Evolutionary conservation across 2,329 filamentous ascomycete species (phyloP).

Genomic region (Fusarium globosum): DNA sequence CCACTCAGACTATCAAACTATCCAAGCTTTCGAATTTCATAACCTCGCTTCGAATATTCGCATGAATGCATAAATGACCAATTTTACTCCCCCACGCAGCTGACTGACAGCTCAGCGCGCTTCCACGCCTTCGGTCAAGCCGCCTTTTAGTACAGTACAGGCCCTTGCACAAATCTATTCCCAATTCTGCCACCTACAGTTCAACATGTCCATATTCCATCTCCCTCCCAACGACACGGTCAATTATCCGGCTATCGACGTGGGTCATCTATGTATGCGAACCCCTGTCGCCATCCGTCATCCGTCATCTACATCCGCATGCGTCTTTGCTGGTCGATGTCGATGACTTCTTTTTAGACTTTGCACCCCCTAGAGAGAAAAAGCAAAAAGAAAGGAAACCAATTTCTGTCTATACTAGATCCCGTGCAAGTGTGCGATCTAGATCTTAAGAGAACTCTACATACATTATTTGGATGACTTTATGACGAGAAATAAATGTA

Average conservation of each 20-base stretch:
- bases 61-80: conserved; percentile 48
- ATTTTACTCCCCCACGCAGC: conserved; percentile 45
- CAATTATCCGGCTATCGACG: conserved; percentile 23
- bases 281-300: conserved; percentile 23
- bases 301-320: background rate
- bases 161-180: conserved; percentile 29
- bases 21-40: conserved; percentile 17
- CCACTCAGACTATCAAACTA: background rate
- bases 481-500: background rate
- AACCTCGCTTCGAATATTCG: conserved; percentile 29
- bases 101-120: conserved; percentile 41
- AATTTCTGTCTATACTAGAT: background rate
- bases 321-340: background rate
- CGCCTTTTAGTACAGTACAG: conserved; percentile 25
- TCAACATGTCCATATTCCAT: conserved; percentile 8
- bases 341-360: conserved; percentile 5
- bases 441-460: background rate
- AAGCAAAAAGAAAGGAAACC: background rate
- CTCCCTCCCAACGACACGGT: conserved; percentile 30
- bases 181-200: conserved; percentile 16
- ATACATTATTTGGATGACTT: background rate
- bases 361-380: background rate
- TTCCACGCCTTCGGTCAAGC: conserved; percentile 48
- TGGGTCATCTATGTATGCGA: conserved; percentile 37
- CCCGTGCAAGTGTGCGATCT: background rate